A percentile compares a stretch with the other conserved stretches of the same genome.
Conservation (phyloP, 2,329 filamentous ascomycete species). For the Fusarium phyllophilum region DNA sequence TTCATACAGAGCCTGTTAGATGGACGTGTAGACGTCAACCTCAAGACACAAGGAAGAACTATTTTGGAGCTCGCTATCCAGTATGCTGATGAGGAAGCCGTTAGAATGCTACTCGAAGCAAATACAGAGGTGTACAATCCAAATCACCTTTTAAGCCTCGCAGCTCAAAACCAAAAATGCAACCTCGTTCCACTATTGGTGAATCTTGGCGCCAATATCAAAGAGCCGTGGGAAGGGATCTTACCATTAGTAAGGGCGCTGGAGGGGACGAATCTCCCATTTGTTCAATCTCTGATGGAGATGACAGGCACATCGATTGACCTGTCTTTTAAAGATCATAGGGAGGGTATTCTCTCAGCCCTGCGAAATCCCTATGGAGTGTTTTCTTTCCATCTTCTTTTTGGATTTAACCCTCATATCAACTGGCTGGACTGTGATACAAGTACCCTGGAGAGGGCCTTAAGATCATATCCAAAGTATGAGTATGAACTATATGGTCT, state of each 20-base stretch:
- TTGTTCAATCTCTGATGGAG: rapidly evolving
- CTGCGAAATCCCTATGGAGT: no score
- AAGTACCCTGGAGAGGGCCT: rapidly evolving
- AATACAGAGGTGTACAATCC: rapidly evolving
- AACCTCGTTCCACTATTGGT: neutral
- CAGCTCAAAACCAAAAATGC: rapidly evolving
- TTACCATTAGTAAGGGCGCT: neutral
- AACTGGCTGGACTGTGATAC: rapidly evolving
- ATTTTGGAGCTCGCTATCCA: rapidly evolving
- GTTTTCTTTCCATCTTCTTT: neutral
- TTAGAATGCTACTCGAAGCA: rapidly evolving
- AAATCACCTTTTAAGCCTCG: rapidly evolving
- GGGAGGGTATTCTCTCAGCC: neutral
- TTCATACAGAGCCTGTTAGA: rapidly evolving
- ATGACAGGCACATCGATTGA: neutral
- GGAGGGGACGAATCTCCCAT: rapidly evolving
- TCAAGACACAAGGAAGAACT: rapidly evolving
- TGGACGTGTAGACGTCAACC: rapidly evolving
- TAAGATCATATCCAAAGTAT: rapidly evolving
- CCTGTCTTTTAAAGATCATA: neutral
- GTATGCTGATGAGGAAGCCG: rapidly evolving
- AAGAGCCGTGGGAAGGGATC: neutral
- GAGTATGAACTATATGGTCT: neutral
- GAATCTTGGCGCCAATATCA: rapidly evolving
- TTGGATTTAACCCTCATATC: neutral